These are phyloP conservation scores for Haplosporangium gracile DNA, from an alignment of 192 early-diverging fungal genomes.

Conservation along the genomic window DNA sequence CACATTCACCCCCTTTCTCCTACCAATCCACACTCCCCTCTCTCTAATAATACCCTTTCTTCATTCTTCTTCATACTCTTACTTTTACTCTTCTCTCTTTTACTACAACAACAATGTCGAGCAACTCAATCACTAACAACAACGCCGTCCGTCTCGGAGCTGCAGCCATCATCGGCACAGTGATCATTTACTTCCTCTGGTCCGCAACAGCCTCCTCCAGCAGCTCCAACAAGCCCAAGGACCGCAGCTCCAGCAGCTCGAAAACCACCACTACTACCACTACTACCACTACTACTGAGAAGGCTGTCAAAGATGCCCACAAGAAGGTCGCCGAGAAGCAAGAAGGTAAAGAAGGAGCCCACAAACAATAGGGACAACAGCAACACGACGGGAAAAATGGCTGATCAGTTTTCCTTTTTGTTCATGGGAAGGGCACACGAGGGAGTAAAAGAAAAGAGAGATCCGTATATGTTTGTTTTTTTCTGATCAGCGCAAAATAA, in stretches of 20 bases:
- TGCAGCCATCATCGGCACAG: slow-evolving; percentile 31
- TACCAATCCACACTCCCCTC: neutral
- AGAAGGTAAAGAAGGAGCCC: slow-evolving; percentile 3
- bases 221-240: neutral
- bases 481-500: neutral
- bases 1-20: neutral
- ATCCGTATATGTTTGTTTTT: neutral
- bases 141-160: slow-evolving; percentile 48
- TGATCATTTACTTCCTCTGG: slow-evolving; percentile 37
- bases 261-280: slow-evolving; percentile 10
- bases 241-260: neutral
- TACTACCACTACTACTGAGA: slow-evolving; percentile 11
- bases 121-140: slow-evolving; percentile 29
- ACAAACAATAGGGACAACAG: neutral
- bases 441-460: neutral
- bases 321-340: neutral
- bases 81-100: neutral
- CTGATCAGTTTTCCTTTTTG: neutral
- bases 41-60: neutral
- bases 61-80: neutral
- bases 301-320: neutral
- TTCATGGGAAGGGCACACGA: neutral
- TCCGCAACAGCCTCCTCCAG: slow-evolving; percentile 19
- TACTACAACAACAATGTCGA: neutral
- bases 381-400: neutral